Percentiles rank a stretch among this genome's conserved stretches.
Conservation (phyloP, 2,329 filamentous ascomycete species). For the Fusarium globosum region DNA sequence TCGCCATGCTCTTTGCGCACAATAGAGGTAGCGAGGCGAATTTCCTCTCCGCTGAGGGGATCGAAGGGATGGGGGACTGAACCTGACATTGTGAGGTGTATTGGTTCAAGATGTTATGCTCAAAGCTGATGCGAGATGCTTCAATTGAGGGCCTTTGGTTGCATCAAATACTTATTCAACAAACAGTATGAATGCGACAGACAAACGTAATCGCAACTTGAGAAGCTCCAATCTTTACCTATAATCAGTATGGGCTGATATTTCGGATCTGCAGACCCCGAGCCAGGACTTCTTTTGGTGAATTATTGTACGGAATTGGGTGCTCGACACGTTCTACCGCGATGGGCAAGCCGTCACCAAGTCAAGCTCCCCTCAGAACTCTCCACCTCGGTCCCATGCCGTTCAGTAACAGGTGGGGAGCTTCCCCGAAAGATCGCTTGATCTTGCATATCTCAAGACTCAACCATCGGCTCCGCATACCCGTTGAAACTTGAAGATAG, state of each 20-base stretch:
- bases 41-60: constrained; percentile 72
- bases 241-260: neutral
- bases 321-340: neutral
- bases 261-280: neutral
- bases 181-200: neutral
- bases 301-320: neutral
- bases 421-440: too few relatives aligned
- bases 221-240: neutral
- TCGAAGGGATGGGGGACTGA: constrained; percentile 42
- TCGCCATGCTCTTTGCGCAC: constrained; percentile 73
- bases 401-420: neutral
- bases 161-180: neutral
- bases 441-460: neutral
- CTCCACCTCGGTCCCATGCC: neutral
- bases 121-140: neutral
- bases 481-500: neutral
- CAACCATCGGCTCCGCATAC: neutral
- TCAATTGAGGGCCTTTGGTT: neutral
- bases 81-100: neutral
- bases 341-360: neutral
- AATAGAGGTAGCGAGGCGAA: constrained; percentile 70
- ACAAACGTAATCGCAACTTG: neutral
- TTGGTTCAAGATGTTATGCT: neutral
- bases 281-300: too few relatives aligned
- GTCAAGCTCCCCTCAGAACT: neutral